A percentile compares a stretch with the other conserved stretches of the same genome.
phyloP scores from a whole-genome alignment of 1,284 basidiomycete genomes.

The Meripilus lineatus region DNA sequence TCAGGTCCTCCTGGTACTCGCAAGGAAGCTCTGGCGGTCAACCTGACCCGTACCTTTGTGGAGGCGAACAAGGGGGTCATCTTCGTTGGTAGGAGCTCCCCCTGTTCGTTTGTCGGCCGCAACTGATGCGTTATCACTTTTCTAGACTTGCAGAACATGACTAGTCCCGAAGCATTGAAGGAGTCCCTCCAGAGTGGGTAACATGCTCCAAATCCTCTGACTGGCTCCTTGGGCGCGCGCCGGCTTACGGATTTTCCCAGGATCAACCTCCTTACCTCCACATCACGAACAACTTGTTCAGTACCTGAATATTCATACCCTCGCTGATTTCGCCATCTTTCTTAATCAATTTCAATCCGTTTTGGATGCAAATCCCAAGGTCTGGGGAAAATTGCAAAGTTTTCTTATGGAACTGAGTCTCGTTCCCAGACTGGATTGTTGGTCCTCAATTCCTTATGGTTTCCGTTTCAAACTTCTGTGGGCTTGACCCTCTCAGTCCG shows the following conservation, averaged over 20 bases:
- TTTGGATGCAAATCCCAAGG: conserved; percentile 42
- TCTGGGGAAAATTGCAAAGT: too few relatives aligned
- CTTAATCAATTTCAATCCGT: conserved; percentile 47
- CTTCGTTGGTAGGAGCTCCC: conserved; percentile 49
- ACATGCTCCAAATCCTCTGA: conserved; percentile 4
- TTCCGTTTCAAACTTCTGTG: conserved; percentile 50
- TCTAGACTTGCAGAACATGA: conserved; percentile 68
- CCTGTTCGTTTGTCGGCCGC: conserved; percentile 4
- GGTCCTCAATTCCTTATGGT: conserved; percentile 61
- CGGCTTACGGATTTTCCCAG: conserved; percentile 12
- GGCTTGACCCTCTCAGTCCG: conserved; percentile 33
- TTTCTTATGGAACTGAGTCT: too few relatives aligned
- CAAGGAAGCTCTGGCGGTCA: conserved; percentile 50
- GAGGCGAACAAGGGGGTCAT: conserved; percentile 44
- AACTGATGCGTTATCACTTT: conserved; percentile 6
- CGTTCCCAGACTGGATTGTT: conserved; percentile 58
- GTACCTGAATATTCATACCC: conserved; percentile 39
- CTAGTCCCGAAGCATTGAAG: conserved; percentile 40
- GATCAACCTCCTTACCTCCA: conserved; percentile 20
- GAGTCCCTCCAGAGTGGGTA: conserved; percentile 36
- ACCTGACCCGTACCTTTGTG: conserved; percentile 44
- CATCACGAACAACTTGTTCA: conserved; percentile 35
- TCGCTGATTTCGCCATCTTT: conserved; percentile 55
- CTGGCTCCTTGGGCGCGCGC: conserved; percentile 7
- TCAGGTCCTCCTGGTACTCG: conserved; percentile 69